These are phyloP conservation scores for Coemansia furcata DNA, from an alignment of 192 early-diverging fungal species.

Conservation along the genomic window DNA sequence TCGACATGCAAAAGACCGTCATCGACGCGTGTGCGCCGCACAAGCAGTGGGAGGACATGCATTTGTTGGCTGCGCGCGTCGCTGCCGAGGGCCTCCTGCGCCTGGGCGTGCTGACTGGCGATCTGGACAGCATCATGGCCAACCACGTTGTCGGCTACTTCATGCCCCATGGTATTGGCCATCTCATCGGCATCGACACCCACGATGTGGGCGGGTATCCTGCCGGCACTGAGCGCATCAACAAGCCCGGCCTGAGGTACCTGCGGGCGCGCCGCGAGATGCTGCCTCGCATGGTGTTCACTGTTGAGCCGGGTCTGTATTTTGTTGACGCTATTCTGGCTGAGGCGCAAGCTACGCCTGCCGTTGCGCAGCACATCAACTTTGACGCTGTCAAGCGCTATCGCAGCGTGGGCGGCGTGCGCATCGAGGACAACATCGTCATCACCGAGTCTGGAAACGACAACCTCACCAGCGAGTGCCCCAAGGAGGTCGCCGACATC, in stretches of 20 bases:
- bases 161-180: slow-evolving; percentile 91
- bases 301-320: slow-evolving; percentile 93
- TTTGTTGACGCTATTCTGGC: slow-evolving; percentile 82
- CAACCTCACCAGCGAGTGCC: slow-evolving; percentile 75
- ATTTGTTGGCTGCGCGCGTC: slow-evolving; percentile 67
- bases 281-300: slow-evolving; percentile 79
- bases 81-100: slow-evolving; percentile 57
- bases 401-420: slow-evolving; percentile 83
- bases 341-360: slow-evolving; percentile 57
- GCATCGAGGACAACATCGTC: slow-evolving; percentile 89
- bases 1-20: slow-evolving; percentile 78
- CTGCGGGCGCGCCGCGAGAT: slow-evolving; percentile 75
- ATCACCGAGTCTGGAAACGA: slow-evolving; percentile 73
- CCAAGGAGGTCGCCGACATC: slow-evolving; percentile 72
- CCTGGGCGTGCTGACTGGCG: slow-evolving; percentile 72
- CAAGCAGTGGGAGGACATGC: slow-evolving; percentile 86
- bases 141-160: slow-evolving; percentile 75
- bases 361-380: slow-evolving; percentile 62
- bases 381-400: slow-evolving; percentile 64
- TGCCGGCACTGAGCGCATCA: slow-evolving; percentile 65
- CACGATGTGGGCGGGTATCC: slow-evolving; percentile 84
- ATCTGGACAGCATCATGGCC: slow-evolving; percentile 56
- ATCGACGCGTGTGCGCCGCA: slow-evolving; percentile 63
- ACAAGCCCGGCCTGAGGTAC: slow-evolving; percentile 68
- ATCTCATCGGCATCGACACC: slow-evolving; percentile 84